Evolutionary conservation across 768 basidiomycete species (phyloP).

Genomic region (Cystobasidium onofrii): DNA sequence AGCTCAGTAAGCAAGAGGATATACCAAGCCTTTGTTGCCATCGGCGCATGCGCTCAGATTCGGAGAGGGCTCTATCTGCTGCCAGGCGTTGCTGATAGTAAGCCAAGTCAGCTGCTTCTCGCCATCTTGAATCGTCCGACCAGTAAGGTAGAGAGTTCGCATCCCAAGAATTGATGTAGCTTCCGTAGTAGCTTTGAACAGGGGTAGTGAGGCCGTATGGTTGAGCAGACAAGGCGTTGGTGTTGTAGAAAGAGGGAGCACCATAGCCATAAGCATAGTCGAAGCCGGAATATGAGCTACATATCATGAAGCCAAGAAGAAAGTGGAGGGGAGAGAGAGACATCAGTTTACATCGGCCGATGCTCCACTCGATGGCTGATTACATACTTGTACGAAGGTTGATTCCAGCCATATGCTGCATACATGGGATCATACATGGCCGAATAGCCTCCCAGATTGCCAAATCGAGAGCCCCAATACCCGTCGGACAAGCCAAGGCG

Average conservation of each 20-base stretch:
- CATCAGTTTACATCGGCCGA: too few species aligned
- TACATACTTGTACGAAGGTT: slow-evolving; percentile 8
- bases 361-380: too few species aligned
- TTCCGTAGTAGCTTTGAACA: not conserved
- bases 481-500: slow-evolving; percentile 13
- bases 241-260: slow-evolving; percentile 13
- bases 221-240: not conserved
- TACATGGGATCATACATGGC: slow-evolving; percentile 19
- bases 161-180: not conserved
- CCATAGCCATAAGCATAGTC: slow-evolving; percentile 13
- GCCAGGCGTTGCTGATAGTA: slow-evolving; percentile 20
- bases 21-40: slow-evolving; percentile 20
- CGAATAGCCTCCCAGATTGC: not conserved
- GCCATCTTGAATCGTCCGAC: slow-evolving; percentile 11
- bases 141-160: not conserved
- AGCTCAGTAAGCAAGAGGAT: not conserved
- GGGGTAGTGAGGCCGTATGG: not conserved
- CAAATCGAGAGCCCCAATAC: slow-evolving; percentile 8
- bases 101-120: slow-evolving; percentile 25
- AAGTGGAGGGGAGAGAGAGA: not conserved
- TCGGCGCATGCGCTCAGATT: slow-evolving; percentile 19
- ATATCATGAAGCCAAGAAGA: not conserved
- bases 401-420: slow-evolving; percentile 1
- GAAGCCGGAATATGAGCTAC: not conserved
- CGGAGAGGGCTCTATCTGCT: not conserved